A percentile compares a stretch with the other conserved stretches of the same genome.
Evolutionary conservation across 768 basidiomycete species (phyloP).

Genomic region (Suillus fuscotomentosus): DNA sequence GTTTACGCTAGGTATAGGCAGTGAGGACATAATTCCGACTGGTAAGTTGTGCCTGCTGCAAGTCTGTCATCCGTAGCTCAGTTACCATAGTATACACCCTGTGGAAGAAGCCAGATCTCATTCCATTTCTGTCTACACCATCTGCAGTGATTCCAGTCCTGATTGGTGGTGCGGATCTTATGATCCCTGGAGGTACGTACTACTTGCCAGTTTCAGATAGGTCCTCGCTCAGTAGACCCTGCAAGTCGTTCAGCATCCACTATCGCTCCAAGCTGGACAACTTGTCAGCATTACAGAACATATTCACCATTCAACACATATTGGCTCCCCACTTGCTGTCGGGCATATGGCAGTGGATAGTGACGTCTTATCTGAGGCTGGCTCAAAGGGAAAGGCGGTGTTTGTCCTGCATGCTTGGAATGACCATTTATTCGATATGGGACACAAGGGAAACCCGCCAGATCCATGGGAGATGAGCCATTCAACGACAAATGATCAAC

Average conservation of each 20-base stretch:
- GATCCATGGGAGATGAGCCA: conserved; percentile 19
- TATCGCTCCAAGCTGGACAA: background rate
- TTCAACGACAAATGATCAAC: conserved; percentile 24
- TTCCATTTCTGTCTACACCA: conserved; percentile 74
- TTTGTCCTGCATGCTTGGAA: conserved; percentile 73
- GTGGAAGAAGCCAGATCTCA: conserved; percentile 68
- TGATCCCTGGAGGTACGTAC: conserved; percentile 24
- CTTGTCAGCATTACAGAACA: conserved; percentile 65
- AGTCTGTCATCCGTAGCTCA: background rate
- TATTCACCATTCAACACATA: conserved; percentile 29
- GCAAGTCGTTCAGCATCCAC: background rate
- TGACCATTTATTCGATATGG: conserved; percentile 35
- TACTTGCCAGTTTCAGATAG: background rate
- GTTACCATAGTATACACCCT: conserved; percentile 62
- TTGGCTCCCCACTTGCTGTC: conserved; percentile 63
- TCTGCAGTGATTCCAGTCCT: conserved; percentile 68
- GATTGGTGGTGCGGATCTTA: conserved; percentile 80
- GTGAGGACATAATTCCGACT: conserved; percentile 72
- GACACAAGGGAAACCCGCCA: background rate
- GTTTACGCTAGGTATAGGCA: conserved; percentile 71
- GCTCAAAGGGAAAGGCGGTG: conserved; percentile 77
- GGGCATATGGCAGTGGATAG: conserved; percentile 65
- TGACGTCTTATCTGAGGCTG: conserved; percentile 42
- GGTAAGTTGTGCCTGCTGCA: conserved; percentile 28
- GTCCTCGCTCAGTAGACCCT: background rate